Base-by-base conservation (phyloP, 108 stramenopile species). In the Seminavis robusta region DNA sequence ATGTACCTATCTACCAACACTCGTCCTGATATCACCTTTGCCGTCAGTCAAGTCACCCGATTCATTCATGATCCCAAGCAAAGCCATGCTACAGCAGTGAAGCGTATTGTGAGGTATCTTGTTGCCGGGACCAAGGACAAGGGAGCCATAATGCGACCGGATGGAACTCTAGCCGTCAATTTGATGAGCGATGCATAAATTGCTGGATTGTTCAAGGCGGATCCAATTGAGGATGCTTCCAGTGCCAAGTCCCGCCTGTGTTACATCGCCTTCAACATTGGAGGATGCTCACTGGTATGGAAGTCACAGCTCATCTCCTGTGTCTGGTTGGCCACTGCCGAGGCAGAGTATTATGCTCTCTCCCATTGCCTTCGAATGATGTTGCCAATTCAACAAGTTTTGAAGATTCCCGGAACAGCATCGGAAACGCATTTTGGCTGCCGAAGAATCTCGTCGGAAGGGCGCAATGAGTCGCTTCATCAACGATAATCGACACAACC, bases 141-240 rank as follows among this genome's bases (percentile, higher is more conserved):
- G 48, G 80, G 84, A 0, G 63, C 54, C 5, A 72, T 67, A 9
- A 33, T 75, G 33, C 52, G 10, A 8, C 49, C 49, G 0, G 24
- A 58, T 1, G 30, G 46, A 11, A 43, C 44, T 1, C 38, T 58
- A 3, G 33, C 37, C 30, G 23, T 82, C 15, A 53, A 78, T 28
- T 56, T 36, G 2, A 78, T 59, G 46, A 62, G 59, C 16, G 72
- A 77, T 61, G 73, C 76, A 17, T 73, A 82, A 32, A 74, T 74
- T 56, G 38, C 58, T 44, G 68, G 73, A 7, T 37, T 77, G 5
- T 66, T 39, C 30, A 33, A 48, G 3, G 30, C 51, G 3, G 81
- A 82, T 30, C 17, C 39, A 20, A n/a, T 51, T 0, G 16, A 38
- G n/a, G 32, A 47, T 45, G 56, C 73, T 9, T 31, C 27, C 15